A percentile compares a stretch with the other conserved stretches of the same genome.
Conservation (phyloP, 805 yeast genomes). For the Brettanomyces anomalus region DNA sequence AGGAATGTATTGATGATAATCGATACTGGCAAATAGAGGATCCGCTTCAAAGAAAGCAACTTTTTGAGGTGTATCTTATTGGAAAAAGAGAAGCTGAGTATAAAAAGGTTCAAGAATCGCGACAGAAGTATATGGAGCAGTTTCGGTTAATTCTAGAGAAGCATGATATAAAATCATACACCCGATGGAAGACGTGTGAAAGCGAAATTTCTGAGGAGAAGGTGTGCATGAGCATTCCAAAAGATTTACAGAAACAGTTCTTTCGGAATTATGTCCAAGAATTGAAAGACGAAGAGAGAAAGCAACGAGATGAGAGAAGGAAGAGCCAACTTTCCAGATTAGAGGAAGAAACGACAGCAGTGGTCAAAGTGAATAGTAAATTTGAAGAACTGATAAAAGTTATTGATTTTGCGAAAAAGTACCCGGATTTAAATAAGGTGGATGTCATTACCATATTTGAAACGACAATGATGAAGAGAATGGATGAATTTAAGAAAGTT, state of each 20-base stretch:
- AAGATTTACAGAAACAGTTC: conserved; percentile 43
- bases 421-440: conserved; percentile 33
- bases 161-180: conserved; percentile 39
- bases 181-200: conserved; percentile 58
- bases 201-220: conserved; percentile 55
- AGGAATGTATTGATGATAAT: conserved; percentile 45
- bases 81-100: conserved; percentile 42
- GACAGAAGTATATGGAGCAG: conserved; percentile 47
- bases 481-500: conserved; percentile 23
- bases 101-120: conserved; percentile 40
- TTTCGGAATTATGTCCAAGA: conserved; percentile 41
- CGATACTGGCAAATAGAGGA: conserved; percentile 62
- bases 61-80: conserved; percentile 58
- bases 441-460: conserved; percentile 54
- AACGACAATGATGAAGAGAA: conserved; percentile 18
- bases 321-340: conserved; percentile 37
- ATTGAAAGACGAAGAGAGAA: conserved; percentile 28
- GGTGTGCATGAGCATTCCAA: conserved; percentile 52
- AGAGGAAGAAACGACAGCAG: conserved; percentile 34
- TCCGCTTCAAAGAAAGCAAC: conserved; percentile 46
- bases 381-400: conserved; percentile 32
- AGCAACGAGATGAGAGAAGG: conserved; percentile 21
- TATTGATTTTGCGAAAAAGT: conserved; percentile 7
- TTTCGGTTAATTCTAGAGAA: conserved; percentile 38
- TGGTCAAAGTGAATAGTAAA: conserved; percentile 36